Evolutionary conservation across 2,329 filamentous ascomycete genomes (phyloP).

Genomic region (Paecilomyces variotii): DNA sequence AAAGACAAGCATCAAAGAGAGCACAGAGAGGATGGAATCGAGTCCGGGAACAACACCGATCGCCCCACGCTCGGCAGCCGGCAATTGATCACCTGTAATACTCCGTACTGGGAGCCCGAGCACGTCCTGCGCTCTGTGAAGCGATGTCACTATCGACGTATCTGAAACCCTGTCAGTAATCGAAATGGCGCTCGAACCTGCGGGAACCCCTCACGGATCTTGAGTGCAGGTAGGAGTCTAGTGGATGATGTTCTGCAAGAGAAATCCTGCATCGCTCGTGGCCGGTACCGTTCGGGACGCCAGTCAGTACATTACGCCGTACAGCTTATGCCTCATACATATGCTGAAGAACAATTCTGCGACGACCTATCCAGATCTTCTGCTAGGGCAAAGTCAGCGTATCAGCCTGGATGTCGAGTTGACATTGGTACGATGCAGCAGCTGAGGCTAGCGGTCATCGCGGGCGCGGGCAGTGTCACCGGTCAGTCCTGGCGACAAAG

Average conservation of each 20-base stretch:
- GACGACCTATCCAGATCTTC: neutral
- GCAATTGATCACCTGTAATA: neutral
- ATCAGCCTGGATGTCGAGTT: neutral
- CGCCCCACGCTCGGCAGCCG: neutral
- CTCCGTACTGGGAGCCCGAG: neutral
- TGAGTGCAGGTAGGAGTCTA: neutral
- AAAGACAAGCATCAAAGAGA: neutral
- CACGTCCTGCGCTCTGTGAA: neutral
- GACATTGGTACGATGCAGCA: neutral
- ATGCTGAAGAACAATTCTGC: neutral
- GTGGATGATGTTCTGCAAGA: neutral
- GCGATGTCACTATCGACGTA: neutral
- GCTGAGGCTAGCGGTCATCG: neutral
- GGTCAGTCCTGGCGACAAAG: neutral
- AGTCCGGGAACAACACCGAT: neutral
- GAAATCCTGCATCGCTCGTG: neutral
- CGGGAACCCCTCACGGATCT: neutral
- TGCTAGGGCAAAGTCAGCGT: neutral
- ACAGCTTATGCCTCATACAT: neutral
- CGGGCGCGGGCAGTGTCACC: neutral
- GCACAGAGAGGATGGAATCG: neutral
- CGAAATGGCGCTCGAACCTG: neutral
- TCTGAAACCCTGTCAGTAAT: neutral
- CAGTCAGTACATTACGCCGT: neutral
- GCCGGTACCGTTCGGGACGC: neutral